Evolutionary conservation across 2,329 filamentous ascomycete species (phyloP).

Genomic region (Aspergillus bombycis): DNA sequence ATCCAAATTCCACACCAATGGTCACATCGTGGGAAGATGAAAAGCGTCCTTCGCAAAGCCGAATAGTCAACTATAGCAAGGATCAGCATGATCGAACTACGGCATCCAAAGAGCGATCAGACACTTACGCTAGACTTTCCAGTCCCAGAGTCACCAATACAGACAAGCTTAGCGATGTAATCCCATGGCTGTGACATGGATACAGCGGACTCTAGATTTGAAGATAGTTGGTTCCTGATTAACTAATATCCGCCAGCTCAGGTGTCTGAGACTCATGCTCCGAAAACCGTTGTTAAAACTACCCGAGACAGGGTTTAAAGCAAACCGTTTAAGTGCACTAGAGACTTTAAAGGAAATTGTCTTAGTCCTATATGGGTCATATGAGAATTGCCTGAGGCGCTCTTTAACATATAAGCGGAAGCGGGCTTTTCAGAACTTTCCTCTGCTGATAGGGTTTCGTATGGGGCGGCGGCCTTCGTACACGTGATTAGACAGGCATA

Average conservation of each 20-base stretch:
- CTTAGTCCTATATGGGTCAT: background rate
- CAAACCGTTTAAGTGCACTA: background rate
- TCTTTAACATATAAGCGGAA: background rate
- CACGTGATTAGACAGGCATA: background rate
- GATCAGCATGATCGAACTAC: constrained; percentile 14
- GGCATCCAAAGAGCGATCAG: background rate
- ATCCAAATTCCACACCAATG: constrained; percentile 95
- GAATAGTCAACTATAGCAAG: constrained; percentile 75
- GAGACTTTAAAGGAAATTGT: background rate
- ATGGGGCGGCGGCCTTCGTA: too few species aligned
- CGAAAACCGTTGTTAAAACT: constrained; percentile 5
- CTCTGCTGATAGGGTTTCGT: background rate
- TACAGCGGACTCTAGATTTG: constrained; percentile 22
- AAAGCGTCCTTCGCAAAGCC: constrained; percentile 95
- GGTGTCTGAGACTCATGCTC: constrained; percentile 21
- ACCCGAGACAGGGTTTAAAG: background rate
- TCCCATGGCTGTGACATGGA: constrained; percentile 74
- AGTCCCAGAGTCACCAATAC: constrained; percentile 93
- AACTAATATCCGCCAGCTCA: constrained; percentile 15
- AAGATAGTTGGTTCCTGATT: background rate
- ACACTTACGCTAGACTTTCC: constrained; percentile 76
- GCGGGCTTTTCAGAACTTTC: background rate
- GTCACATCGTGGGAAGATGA: constrained; percentile 94
- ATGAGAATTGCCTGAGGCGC: background rate
- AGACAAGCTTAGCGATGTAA: constrained; percentile 98